Evolutionary conservation across 106 monocot species (phyloP).

Genomic region (Acorus calamus): DNA sequence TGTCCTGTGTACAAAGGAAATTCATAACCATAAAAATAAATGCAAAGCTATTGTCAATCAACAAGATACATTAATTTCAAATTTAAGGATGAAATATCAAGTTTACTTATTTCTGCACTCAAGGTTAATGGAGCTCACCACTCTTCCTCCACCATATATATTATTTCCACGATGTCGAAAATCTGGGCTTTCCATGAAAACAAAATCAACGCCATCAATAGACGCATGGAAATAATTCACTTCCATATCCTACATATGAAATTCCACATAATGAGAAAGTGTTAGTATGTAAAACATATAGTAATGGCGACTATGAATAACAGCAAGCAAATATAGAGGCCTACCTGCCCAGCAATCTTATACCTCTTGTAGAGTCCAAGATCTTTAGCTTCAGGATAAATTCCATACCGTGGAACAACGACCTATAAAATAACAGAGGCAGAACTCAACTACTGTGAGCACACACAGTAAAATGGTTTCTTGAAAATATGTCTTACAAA

Average conservation of each 20-base stretch:
- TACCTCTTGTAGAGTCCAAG: constrained; percentile 44
- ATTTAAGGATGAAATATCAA: not conserved
- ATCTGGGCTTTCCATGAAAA: constrained; percentile 54
- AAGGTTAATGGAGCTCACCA: constrained; percentile 21
- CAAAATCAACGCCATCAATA: constrained; percentile 92
- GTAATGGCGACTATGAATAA: not conserved
- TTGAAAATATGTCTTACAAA: no score
- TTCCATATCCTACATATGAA: constrained; percentile 49
- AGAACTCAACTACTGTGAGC: no score
- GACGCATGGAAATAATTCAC: constrained; percentile 64
- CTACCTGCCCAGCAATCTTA: constrained; percentile 73
- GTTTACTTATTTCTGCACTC: not conserved
- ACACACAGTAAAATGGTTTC: no score
- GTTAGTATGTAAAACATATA: not conserved
- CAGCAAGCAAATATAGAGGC: not conserved
- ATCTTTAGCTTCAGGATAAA: constrained; percentile 55
- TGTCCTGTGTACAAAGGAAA: constrained; percentile 36
- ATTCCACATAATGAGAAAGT: no score
- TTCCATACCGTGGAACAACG: constrained; percentile 64
- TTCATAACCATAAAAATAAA: not conserved
- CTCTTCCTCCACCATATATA: constrained; percentile 65
- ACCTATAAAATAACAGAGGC: constrained; percentile 34
- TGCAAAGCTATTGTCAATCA: no score
- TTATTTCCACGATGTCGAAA: constrained; percentile 43
- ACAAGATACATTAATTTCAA: not conserved